Conservation (phyloP, 164 flowering plant species). For the Tetracentron sinense region DNA sequence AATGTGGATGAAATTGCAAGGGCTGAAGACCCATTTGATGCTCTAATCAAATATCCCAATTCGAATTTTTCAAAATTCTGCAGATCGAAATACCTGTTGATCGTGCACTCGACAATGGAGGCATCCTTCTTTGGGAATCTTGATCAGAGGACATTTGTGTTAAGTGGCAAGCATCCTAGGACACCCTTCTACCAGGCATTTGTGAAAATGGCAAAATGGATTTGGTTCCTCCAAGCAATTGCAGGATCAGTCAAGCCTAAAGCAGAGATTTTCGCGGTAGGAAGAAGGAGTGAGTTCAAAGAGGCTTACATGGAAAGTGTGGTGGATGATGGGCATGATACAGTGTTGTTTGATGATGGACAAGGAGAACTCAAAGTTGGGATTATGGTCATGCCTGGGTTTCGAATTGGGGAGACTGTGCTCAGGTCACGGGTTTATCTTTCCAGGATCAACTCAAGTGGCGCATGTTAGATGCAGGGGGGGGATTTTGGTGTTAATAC, state of each 20-base stretch:
- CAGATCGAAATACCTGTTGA: slow-evolving; percentile 37
- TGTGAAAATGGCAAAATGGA: slow-evolving; percentile 53
- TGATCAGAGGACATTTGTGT: slow-evolving; percentile 47
- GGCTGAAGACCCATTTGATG: slow-evolving; percentile 42
- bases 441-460: slow-evolving; percentile 8
- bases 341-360: background rate
- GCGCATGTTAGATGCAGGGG: background rate
- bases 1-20: slow-evolving; percentile 22
- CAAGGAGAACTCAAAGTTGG: slow-evolving; percentile 27
- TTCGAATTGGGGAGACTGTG: slow-evolving; percentile 34
- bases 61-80: slow-evolving; percentile 51
- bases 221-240: slow-evolving; percentile 47
- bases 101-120: slow-evolving; percentile 55
- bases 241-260: slow-evolving; percentile 30
- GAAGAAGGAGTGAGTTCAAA: slow-evolving; percentile 39
- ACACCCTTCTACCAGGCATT: slow-evolving; percentile 51
- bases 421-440: slow-evolving; percentile 42
- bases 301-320: slow-evolving; percentile 49
- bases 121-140: slow-evolving; percentile 56
- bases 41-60: slow-evolving; percentile 34
- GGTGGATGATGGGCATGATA: slow-evolving; percentile 22
- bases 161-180: slow-evolving; percentile 46
- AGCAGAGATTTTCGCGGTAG: slow-evolving; percentile 37
- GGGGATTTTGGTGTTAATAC: too few species aligned
- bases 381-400: slow-evolving; percentile 58